Base-by-base conservation (phyloP, 176 grass and related monocot genomes). In the Eragrostis nindensis region DNA sequence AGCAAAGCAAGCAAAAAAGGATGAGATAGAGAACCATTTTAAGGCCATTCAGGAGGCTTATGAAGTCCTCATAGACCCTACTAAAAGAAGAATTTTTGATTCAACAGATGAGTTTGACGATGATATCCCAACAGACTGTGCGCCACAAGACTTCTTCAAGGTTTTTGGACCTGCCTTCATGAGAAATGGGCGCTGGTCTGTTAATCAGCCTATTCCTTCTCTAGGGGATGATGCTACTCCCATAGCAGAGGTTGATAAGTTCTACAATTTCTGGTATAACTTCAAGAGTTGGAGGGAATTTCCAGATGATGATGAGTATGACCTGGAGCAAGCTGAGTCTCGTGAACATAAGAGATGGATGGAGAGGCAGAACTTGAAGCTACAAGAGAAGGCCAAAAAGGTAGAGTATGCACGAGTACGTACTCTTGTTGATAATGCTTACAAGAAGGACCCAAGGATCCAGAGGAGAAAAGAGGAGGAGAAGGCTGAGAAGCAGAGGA, bases 271-370 rank as follows among this genome's bases (percentile, higher is more conserved):
- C 80, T 98, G 96, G 96, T 98, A 98, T 69, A 64, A 76, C 17
- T 95, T 99, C 42, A 99, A 99, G 84, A 99, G 92, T 71, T 99
- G 96, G 96, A 91, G 96, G 38, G 92, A 99, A 74, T 99, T 93
- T 73, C 92, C 96, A 2, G 84, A 93, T 82, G 90, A 74, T 42
- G 96, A 99, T 71, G 96, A 99, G 64, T 99, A 93, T 88, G 96
- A 99, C 74, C 26, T 99, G 39, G 96, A 99, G 71, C 92, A 99
- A 95, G 96, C 96, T 24, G 96, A 99, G 59, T 95, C 96, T 67
- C 93, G 92, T 77, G 96, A 99, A 66, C 96, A 99, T 78, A 99
- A 90, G 76, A 91, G 96, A 82, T 99, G 96, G 96, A 99, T 99
- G 96, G 96, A 99, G 86, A 91, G 96, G 73, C 96, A 99, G 76